A percentile compares a stretch with the other conserved stretches of the same genome.
Conservation (phyloP, 371 early-diverging fungal genomes). For the Mortierella polycephala region DNA sequence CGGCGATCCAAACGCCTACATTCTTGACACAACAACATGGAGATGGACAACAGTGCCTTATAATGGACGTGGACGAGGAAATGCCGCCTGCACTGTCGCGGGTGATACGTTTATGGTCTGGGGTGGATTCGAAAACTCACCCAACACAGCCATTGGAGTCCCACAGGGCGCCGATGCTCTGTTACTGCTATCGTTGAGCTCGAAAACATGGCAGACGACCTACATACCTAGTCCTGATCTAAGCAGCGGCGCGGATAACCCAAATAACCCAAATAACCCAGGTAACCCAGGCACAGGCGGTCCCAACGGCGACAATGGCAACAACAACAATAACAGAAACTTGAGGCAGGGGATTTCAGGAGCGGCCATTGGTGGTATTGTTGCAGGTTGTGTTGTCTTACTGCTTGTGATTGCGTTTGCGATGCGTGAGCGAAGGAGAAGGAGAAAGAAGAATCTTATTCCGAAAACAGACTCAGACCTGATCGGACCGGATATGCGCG, state of each 20-base stretch:
- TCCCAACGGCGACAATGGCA: neutral
- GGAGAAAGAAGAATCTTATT: neutral
- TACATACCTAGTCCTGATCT: slow-evolving; percentile 33
- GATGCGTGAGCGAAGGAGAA: neutral
- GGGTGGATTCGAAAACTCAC: slow-evolving; percentile 31
- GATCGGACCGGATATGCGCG: neutral
- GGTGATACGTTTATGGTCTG: slow-evolving; percentile 39
- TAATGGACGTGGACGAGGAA: slow-evolving; percentile 28
- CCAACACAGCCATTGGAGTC: slow-evolving; percentile 18
- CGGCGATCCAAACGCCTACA: slow-evolving; percentile 30
- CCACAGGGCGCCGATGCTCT: slow-evolving; percentile 27
- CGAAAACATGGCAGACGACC: slow-evolving; percentile 17
- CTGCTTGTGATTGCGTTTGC: slow-evolving; percentile 6
- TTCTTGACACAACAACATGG: slow-evolving; percentile 42
- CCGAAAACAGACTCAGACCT: neutral
- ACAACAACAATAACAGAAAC: neutral
- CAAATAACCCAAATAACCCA: neutral
- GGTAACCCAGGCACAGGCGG: slow-evolving; percentile 1
- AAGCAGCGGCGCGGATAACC: neutral
- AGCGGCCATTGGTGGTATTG: slow-evolving; percentile 32
- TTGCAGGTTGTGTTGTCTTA: slow-evolving; percentile 10
- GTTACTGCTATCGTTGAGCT: slow-evolving; percentile 24
- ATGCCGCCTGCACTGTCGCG: slow-evolving; percentile 32
- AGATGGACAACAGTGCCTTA: slow-evolving; percentile 23
- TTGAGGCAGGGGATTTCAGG: slow-evolving; percentile 1